Evolutionary conservation across 2,329 filamentous ascomycete species (phyloP), one percentile per base, ranked within the genome.

Genomic region (Tolypocladium tropicale): DNA sequence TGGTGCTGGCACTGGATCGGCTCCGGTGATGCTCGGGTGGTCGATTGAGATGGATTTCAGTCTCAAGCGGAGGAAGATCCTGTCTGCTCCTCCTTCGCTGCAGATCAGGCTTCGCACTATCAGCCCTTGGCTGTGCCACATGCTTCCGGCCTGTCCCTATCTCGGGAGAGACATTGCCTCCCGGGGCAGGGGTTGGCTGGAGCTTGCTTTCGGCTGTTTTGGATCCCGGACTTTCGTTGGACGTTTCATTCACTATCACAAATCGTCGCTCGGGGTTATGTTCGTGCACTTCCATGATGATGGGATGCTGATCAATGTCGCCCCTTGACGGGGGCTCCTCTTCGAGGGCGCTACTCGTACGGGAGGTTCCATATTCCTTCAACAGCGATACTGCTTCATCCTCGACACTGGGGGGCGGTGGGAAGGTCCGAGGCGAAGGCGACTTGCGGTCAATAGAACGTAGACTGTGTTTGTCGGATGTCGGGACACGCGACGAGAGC

Each of bases 351-450:
- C 60, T 63, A 48, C 62, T 67, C 53, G 61, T 62, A 39, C 68
- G 58, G 12, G 54, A 53, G 32, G 70, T 70, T 30, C 76, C 75
- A 62, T 81, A 70, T 65, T 91, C 88, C 66, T 78, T 82, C 6
- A 79, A 79, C 39, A 89, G 69, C 9, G 86, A 81, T 16, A 74
- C 77, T 18, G 67, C 72, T 67, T 90, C 88, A 65, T 91, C 87
- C 67, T 92, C 88, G 52, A 86, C 85, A 37, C 70, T 83, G 4
- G 87, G 85, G 21, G 76, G 75, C 1, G 86, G 86, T 6, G 86
- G 84, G 65, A 75, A 77, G 58, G 68, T 64, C 55, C 60, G 69
- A 65, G 52, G 39, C 25, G 48, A 39, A 18, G 46, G 53, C 28
- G 55, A 51, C 25, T 50, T 52, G 33, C 56, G 51, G 32, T 52